Percentiles rank a stretch among this genome's conserved stretches.
These are phyloP conservation scores for Puccinia novopanici DNA, from an alignment of 1,284 basidiomycete genomes.

Conservation along the genomic window DNA sequence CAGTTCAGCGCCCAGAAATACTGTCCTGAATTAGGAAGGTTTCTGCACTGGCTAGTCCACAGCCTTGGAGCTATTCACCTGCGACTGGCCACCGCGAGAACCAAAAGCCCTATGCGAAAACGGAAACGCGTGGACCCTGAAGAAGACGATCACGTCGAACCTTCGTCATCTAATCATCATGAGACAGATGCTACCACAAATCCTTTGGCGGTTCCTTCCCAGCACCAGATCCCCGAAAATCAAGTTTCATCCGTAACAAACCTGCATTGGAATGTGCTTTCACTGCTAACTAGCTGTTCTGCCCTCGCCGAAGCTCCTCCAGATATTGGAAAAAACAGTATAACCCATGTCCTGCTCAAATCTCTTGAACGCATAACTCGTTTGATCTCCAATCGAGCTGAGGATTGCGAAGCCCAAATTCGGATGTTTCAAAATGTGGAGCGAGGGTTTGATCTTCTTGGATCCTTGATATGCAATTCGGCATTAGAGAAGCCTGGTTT, in stretches of 20 bases:
- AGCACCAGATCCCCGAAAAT: not conserved
- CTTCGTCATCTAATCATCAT: conserved; percentile 1
- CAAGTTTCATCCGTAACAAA: not conserved
- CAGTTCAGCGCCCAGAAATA: conserved; percentile 20
- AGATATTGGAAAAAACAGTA: conserved; percentile 4
- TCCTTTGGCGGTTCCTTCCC: not conserved
- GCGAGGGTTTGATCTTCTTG: conserved; percentile 43
- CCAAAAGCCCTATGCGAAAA: not conserved
- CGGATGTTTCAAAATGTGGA: conserved; percentile 26
- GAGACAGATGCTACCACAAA: not conserved
- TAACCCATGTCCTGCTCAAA: conserved; percentile 18
- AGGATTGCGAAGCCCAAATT: conserved; percentile 8
- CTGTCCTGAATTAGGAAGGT: conserved; percentile 14
- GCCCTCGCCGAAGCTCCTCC: conserved; percentile 7
- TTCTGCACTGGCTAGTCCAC: conserved; percentile 34
- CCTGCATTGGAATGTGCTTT: not conserved
- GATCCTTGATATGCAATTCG: conserved; percentile 39
- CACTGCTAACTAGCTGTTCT: conserved; percentile 26
- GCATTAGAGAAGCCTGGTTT: not conserved
- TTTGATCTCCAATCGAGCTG: conserved; percentile 6
- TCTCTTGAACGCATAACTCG: conserved; percentile 36
- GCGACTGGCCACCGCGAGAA: not conserved
- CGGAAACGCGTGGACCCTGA: conserved; percentile 17
- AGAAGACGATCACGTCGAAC: not conserved
- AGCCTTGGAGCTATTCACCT: conserved; percentile 16